Evolutionary conservation across 2,329 filamentous ascomycete genomes (phyloP).

Genomic region (Alternaria brassicae): DNA sequence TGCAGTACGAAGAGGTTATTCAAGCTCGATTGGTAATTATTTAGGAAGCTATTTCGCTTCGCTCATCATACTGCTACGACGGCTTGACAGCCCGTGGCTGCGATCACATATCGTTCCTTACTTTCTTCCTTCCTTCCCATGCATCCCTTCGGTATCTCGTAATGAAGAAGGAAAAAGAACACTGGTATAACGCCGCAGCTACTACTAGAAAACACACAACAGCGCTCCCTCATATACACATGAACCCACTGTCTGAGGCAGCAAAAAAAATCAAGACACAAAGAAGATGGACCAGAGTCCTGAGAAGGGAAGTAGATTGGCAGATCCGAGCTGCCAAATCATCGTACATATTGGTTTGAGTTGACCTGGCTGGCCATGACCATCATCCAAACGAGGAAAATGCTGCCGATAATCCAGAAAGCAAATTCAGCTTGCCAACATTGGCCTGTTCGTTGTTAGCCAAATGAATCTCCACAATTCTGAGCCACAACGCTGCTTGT

Average conservation of each 20-base stretch:
- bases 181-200: not conserved
- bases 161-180: not conserved
- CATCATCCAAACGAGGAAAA: slow-evolving; percentile 73
- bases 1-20: not conserved
- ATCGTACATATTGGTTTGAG: slow-evolving; percentile 50
- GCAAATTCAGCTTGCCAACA: slow-evolving; percentile 70
- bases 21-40: not conserved
- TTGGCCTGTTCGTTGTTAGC: slow-evolving; percentile 55
- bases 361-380: slow-evolving; percentile 66
- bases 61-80: not conserved
- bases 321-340: not conserved
- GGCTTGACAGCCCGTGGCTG: not conserved
- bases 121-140: not conserved
- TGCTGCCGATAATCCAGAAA: slow-evolving; percentile 67
- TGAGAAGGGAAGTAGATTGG: not conserved
- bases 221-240: not conserved
- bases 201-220: not conserved
- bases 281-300: not conserved
- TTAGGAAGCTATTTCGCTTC: not conserved
- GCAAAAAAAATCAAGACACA: not conserved
- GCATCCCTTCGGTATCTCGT: not conserved
- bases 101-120: not conserved
- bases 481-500: not conserved
- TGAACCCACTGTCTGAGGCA: not conserved
- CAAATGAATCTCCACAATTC: not conserved